phyloP scores from a whole-genome alignment of 1,284 basidiomycete genomes.

The Melanopsichium pennsylvanicum region DNA sequence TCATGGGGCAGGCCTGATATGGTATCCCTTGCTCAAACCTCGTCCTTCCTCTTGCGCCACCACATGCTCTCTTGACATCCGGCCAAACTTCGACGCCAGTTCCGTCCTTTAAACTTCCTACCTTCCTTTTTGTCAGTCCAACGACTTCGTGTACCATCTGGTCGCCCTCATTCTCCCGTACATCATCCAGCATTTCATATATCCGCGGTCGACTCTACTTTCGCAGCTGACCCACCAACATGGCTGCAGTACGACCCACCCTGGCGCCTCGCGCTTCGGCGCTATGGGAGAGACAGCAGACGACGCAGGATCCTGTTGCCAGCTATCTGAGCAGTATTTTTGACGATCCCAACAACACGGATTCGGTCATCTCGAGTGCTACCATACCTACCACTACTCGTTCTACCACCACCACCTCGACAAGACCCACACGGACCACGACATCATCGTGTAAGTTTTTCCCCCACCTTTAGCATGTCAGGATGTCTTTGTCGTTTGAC shows the following conservation, averaged over 20 bases:
- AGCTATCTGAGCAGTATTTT: slow-evolving; percentile 18
- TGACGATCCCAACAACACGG: slow-evolving; percentile 14
- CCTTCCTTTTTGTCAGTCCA: too few species aligned
- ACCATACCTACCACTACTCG: slow-evolving; percentile 6
- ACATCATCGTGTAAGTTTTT: slow-evolving; percentile 18
- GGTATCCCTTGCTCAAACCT: too few species aligned
- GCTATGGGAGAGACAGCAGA: slow-evolving; percentile 28
- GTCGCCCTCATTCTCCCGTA: too few species aligned
- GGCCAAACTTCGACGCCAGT: too few species aligned
- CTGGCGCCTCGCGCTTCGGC: slow-evolving; percentile 17
- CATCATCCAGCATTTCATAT: too few species aligned
- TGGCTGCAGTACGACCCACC: slow-evolving; percentile 30
- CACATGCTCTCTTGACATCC: too few species aligned
- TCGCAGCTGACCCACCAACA: neutral
- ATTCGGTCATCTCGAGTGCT: slow-evolving; percentile 12
- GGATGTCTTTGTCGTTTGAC: neutral
- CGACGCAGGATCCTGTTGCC: slow-evolving; percentile 7
- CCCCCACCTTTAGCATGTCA: neutral
- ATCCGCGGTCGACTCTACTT: neutral
- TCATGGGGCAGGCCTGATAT: too few species aligned
- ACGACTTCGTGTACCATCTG: too few species aligned
- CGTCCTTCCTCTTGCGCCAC: too few species aligned
- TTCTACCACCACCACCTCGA: neutral
- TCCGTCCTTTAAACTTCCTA: too few species aligned
- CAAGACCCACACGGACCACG: slow-evolving; percentile 5